These are phyloP conservation scores for Paecilomyces niveus DNA, from an alignment of 2,329 filamentous ascomycete genomes.

Conservation along the genomic window DNA sequence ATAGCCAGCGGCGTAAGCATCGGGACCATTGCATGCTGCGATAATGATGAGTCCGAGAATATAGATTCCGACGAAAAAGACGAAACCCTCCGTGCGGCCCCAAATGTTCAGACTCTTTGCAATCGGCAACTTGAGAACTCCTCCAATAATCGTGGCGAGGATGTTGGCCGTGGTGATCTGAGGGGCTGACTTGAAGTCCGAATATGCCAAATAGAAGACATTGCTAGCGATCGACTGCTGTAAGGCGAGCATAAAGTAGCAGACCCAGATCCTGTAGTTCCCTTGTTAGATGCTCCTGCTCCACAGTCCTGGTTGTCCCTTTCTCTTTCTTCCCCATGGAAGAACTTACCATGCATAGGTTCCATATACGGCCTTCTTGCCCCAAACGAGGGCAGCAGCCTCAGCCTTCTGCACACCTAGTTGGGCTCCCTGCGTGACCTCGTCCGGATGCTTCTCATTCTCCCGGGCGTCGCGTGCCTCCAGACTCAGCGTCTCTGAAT, in stretches of 20 bases:
- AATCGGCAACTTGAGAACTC: conserved; percentile 53
- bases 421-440: conserved; percentile 19
- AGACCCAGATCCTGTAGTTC: conserved; percentile 37
- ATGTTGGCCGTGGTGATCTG: conserved; percentile 47
- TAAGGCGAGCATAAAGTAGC: conserved; percentile 40
- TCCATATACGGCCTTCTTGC: conserved; percentile 25
- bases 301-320: not conserved
- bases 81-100: conserved; percentile 55
- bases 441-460: conserved; percentile 13
- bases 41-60: conserved; percentile 52
- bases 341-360: conserved; percentile 25
- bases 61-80: conserved; percentile 42
- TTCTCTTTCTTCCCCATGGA: not conserved
- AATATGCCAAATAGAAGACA: conserved; percentile 45
- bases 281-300: conserved; percentile 12
- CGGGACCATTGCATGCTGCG: conserved; percentile 53
- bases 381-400: conserved; percentile 34
- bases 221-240: conserved; percentile 36
- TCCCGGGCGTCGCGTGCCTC: conserved; percentile 23
- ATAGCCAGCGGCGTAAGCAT: conserved; percentile 57
- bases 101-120: conserved; percentile 58
- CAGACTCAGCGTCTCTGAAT: conserved; percentile 18
- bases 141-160: conserved; percentile 50
- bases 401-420: conserved; percentile 35
- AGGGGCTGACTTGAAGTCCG: conserved; percentile 44